Percentiles rank a stretch among this genome's conserved stretches.
Evolutionary conservation across 495 filamentous ascomycete species (phyloP).

Genomic region (Cercophora newfieldiana): DNA sequence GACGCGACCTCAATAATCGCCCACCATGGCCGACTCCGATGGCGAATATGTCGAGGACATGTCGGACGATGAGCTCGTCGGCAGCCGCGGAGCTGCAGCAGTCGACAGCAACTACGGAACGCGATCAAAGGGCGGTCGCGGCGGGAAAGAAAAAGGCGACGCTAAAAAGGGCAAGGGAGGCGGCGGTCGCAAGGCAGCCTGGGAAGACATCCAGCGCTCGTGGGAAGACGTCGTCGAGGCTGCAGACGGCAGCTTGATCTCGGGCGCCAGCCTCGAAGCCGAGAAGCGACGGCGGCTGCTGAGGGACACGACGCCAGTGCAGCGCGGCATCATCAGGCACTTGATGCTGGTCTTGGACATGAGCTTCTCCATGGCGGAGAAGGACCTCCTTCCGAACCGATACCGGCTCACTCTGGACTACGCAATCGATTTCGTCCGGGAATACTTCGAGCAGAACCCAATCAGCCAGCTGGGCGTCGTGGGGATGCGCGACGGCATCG

Average conservation of each 20-base stretch:
- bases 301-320: slow-evolving; percentile 89
- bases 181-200: slow-evolving; percentile 38
- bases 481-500: slow-evolving; percentile 88
- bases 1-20: background rate
- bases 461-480: slow-evolving; percentile 92
- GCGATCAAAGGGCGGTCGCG: slow-evolving; percentile 21
- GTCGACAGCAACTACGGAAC: slow-evolving; percentile 24
- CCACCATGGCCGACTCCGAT: slow-evolving; percentile 71
- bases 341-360: slow-evolving; percentile 90
- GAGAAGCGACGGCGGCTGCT: slow-evolving; percentile 59
- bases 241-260: slow-evolving; percentile 42
- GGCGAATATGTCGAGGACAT: slow-evolving; percentile 75
- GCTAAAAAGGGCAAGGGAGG: slow-evolving; percentile 34
- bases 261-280: slow-evolving; percentile 42
- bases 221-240: slow-evolving; percentile 49
- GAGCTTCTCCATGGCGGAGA: slow-evolving; percentile 90
- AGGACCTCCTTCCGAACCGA: slow-evolving; percentile 85
- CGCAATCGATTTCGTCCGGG: slow-evolving; percentile 82
- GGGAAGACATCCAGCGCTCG: slow-evolving; percentile 50
- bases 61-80: slow-evolving; percentile 74
- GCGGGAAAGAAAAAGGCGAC: slow-evolving; percentile 24
- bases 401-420: slow-evolving; percentile 81
- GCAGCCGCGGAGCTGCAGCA: slow-evolving; percentile 44
- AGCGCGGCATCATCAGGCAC: slow-evolving; percentile 95
- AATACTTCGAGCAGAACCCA: slow-evolving; percentile 99